A percentile compares a stretch with the other conserved stretches of the same genome.
Evolutionary conservation across 768 basidiomycete species (phyloP).

Genomic region (Cystofilobasidium ferigula): DNA sequence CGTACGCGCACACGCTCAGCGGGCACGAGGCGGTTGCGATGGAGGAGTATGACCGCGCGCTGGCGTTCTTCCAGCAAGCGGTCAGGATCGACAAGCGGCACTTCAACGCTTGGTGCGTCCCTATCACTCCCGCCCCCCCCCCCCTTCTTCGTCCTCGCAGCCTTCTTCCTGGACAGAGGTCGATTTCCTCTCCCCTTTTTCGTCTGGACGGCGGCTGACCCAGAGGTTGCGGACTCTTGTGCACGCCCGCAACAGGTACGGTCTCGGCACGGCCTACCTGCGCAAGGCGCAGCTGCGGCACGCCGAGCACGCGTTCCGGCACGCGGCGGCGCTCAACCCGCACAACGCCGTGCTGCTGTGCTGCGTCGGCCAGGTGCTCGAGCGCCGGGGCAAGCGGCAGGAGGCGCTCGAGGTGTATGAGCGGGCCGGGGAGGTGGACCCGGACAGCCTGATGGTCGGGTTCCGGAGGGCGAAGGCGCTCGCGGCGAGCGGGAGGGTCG

Average conservation of each 20-base stretch:
- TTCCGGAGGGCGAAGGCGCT: conserved; percentile 89
- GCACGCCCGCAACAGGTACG: conserved; percentile 57
- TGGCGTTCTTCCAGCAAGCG: conserved; percentile 82
- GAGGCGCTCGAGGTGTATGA: conserved; percentile 71
- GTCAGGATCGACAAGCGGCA: conserved; percentile 82
- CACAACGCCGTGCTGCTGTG: conserved; percentile 89
- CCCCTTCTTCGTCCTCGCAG: too few relatives aligned
- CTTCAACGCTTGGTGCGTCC: conserved; percentile 83
- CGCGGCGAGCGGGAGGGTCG: conserved; percentile 69
- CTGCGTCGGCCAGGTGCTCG: conserved; percentile 92
- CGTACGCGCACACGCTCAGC: conserved; percentile 90
- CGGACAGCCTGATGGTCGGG: conserved; percentile 82
- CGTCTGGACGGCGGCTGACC: neutral
- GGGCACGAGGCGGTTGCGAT: conserved; percentile 88
- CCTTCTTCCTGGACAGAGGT: neutral
- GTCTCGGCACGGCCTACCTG: conserved; percentile 92
- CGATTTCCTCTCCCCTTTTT: neutral
- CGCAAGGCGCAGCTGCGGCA: conserved; percentile 83
- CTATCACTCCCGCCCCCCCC: neutral
- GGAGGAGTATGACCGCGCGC: conserved; percentile 85
- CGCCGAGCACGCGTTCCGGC: conserved; percentile 93
- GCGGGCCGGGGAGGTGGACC: conserved; percentile 63
- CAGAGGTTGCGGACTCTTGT: too few relatives aligned
- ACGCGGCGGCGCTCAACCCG: conserved; percentile 83
- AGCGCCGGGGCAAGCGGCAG: conserved; percentile 66